Evolutionary conservation across 192 early-diverging fungal genomes (phyloP).

Genomic region (Podila verticillata): DNA sequence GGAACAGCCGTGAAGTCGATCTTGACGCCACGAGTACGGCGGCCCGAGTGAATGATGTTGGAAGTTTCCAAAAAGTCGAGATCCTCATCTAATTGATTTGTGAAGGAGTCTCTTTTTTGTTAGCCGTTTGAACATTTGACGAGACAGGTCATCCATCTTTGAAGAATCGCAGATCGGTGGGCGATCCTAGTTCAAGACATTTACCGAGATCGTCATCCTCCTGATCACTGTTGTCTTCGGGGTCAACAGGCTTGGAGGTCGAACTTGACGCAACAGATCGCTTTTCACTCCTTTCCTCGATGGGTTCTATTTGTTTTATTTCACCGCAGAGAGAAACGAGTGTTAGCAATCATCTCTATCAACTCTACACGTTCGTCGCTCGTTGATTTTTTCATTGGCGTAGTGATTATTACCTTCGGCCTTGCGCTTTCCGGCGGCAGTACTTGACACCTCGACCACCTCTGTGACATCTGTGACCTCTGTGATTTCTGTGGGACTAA

Average conservation of each 20-base stretch:
- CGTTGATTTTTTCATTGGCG: constrained; percentile 1
- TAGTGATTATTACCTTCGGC: constrained; percentile 14
- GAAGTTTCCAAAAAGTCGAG: constrained; percentile 67
- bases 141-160: too few relatives aligned
- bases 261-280: constrained; percentile 38
- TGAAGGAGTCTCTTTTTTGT: not conserved
- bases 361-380: too few relatives aligned
- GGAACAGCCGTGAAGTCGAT: constrained; percentile 80
- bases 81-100: constrained; percentile 62
- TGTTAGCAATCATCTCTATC: not conserved
- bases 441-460: not conserved
- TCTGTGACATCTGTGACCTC: not conserved
- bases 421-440: constrained; percentile 34
- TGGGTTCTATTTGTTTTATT: too few relatives aligned
- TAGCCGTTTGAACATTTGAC: not conserved
- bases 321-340: too few relatives aligned
- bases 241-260: constrained; percentile 8
- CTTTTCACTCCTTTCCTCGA: constrained; percentile 14
- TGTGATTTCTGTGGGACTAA: not conserved
- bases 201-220: constrained; percentile 51
- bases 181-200: too few relatives aligned
- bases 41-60: constrained; percentile 69
- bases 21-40: constrained; percentile 76
- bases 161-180: too few relatives aligned
- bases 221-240: constrained; percentile 40